Conservation (phyloP, 2,329 filamentous ascomycete genomes). For the Ceratocystis diversiconidia region DNA sequence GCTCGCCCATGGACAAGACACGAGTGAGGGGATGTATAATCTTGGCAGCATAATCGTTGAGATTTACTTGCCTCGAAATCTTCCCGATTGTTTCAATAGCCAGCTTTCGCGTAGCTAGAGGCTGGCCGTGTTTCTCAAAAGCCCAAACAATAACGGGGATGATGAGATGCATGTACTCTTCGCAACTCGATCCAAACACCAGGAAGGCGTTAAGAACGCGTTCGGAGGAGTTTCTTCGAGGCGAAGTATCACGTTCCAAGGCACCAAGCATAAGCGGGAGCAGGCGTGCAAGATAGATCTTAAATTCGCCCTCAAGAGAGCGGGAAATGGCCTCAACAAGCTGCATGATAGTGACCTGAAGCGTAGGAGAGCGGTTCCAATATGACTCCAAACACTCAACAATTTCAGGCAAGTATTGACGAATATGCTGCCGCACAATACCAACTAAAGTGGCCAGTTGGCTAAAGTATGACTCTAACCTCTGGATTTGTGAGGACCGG, state of each 20-base stretch:
- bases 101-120: slow-evolving; percentile 62
- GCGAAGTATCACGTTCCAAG: slow-evolving; percentile 68
- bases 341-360: slow-evolving; percentile 83
- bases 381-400: slow-evolving; percentile 77
- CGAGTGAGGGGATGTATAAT: slow-evolving; percentile 89
- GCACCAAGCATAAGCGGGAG: slow-evolving; percentile 90
- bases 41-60: slow-evolving; percentile 90
- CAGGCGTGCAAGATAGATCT: slow-evolving; percentile 79
- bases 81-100: slow-evolving; percentile 93
- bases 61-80: slow-evolving; percentile 87
- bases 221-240: slow-evolving; percentile 68
- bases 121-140: slow-evolving; percentile 79
- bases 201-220: slow-evolving; percentile 88
- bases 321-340: slow-evolving; percentile 88
- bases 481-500: slow-evolving; percentile 58
- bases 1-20: slow-evolving; percentile 60
- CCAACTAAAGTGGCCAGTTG: slow-evolving; percentile 85
- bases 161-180: slow-evolving; percentile 99
- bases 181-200: slow-evolving; percentile 86
- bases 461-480: slow-evolving; percentile 92
- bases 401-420: slow-evolving; percentile 77
- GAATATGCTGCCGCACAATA: slow-evolving; percentile 92
- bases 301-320: slow-evolving; percentile 93
- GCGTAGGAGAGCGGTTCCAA: slow-evolving; percentile 65
- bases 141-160: slow-evolving; percentile 88